Base-by-base conservation (phyloP, 176 grass and related monocot genomes). In the Triticum timopheevii region DNA sequence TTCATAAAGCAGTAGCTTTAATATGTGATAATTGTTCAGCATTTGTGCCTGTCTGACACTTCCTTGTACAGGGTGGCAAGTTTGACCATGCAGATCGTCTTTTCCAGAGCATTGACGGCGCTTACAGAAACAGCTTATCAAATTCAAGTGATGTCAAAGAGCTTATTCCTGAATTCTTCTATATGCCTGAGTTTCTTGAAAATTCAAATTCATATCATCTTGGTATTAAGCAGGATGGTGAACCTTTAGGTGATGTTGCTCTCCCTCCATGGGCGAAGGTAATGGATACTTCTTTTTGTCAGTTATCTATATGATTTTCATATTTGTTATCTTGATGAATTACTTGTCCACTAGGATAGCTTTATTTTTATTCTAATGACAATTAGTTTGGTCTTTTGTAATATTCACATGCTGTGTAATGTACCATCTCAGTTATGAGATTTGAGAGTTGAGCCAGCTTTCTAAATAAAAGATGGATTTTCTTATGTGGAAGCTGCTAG, bases 111-210 rank as follows among this genome's bases (percentile, higher is more conserved):
- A 92, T 95, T 76, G 96, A 95, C 28, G 88, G 84, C 67, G 93
- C 96, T 50, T 98, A 94, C 62, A 87, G 81, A 42, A 98, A 95
- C 76, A 94, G 96, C 76, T 72, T 98, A 78, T 95, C 96, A 78
- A 98, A 98, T 95, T 94, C 96, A 68, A 98, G 96, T 73, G 96
- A 98, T 61, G 96, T 98, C 78, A 98, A 98, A 88, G 96, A 98
- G 84, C 92, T 98, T 77, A 95, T 95, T 80, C 96, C 96, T 67
- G 96, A 98, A 92, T 98, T 98, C 78, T 98, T 92, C 83, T 98
- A 98, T 85, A 95, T 98, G 96, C 88, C 96, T 19, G 96, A 98
- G 79, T 98, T 95, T 89, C 90, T 98, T 85, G 80, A 91, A 83
- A 98, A 98, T 92, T 91, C 90, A 83, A 98, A 98, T 89, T 88